Evolutionary conservation across 2,329 filamentous ascomycete genomes (phyloP).

Genomic region (Arthrobotrys conoides): DNA sequence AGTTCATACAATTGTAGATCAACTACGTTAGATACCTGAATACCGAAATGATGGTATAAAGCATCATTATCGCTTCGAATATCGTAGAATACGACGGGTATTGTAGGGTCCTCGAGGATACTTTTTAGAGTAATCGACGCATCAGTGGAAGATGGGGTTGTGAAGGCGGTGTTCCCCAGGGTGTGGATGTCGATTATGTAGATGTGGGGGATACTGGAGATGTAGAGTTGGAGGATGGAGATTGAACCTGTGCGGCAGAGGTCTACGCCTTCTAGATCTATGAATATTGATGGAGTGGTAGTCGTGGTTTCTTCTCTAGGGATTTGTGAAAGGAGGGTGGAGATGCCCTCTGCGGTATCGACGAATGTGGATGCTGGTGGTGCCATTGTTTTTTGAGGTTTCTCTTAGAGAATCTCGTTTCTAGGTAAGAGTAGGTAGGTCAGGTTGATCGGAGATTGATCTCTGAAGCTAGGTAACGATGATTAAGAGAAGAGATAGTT

Average conservation of each 20-base stretch:
- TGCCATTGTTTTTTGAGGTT: background rate
- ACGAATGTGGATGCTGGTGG: conserved; percentile 2
- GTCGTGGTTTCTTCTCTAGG: background rate
- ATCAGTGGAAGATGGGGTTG: conserved; percentile 1
- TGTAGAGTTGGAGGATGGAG: conserved; percentile 11
- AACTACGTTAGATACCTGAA: background rate
- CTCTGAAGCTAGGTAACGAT: too few species aligned
- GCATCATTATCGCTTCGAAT: conserved; percentile 25
- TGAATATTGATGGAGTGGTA: background rate
- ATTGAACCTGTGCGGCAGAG: conserved; percentile 9
- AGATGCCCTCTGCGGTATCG: background rate
- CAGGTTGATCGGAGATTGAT: too few species aligned
- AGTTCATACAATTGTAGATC: conserved; percentile 22
- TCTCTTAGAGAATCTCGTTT: too few species aligned
- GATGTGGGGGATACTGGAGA: background rate
- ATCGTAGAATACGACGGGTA: conserved; percentile 10
- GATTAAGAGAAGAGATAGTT: background rate
- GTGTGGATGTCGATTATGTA: conserved; percentile 8
- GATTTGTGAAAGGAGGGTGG: background rate
- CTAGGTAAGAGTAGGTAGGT: too few species aligned
- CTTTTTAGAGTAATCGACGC: background rate
- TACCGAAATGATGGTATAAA: conserved; percentile 10
- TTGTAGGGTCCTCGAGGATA: conserved; percentile 6
- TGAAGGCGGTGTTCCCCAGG: background rate
- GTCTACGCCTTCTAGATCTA: conserved; percentile 24